Conservation (phyloP, 371 early-diverging fungal species). For the Mucor racemosus region DNA sequence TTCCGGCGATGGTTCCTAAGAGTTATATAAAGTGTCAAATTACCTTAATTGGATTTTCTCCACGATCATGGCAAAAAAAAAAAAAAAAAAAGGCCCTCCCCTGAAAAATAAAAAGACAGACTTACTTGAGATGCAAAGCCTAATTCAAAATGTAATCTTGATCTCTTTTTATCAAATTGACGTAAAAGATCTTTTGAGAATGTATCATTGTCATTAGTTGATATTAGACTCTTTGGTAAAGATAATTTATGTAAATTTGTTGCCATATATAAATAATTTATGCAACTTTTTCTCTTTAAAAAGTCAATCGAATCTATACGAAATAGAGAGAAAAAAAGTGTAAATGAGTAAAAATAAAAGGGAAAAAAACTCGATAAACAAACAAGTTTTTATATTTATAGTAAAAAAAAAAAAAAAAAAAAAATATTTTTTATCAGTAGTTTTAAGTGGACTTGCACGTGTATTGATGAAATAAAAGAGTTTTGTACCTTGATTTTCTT, state of each 20-base stretch:
- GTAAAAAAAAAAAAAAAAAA: background rate
- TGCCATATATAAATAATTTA: conserved; percentile 20
- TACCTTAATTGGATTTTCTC: conserved; percentile 24
- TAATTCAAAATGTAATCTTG: conserved; percentile 41
- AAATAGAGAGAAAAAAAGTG: conserved; percentile 8
- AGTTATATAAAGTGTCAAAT: conserved; percentile 24
- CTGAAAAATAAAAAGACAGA: background rate
- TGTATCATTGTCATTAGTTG: conserved; percentile 27
- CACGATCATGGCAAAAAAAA: conserved; percentile 13
- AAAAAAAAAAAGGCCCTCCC: background rate
- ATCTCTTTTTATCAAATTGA: conserved; percentile 45
- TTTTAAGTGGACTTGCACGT: conserved; percentile 13
- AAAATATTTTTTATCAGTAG: background rate
- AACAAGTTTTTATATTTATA: conserved; percentile 7
- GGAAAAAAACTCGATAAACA: background rate
- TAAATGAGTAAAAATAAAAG: conserved; percentile 1
- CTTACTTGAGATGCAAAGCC: conserved; percentile 35
- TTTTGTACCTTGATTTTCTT: conserved; percentile 8
- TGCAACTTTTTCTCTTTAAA: background rate
- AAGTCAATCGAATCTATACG: background rate
- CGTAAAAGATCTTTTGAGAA: conserved; percentile 45
- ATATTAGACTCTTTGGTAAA: conserved; percentile 16
- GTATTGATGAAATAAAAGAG: conserved; percentile 5
- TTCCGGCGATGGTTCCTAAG: conserved; percentile 28
- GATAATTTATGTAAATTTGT: conserved; percentile 18